Evolutionary conservation across 371 early-diverging fungal genomes (phyloP), one percentile per base, ranked within the genome.

Genomic region (Batkoa obscura): DNA sequence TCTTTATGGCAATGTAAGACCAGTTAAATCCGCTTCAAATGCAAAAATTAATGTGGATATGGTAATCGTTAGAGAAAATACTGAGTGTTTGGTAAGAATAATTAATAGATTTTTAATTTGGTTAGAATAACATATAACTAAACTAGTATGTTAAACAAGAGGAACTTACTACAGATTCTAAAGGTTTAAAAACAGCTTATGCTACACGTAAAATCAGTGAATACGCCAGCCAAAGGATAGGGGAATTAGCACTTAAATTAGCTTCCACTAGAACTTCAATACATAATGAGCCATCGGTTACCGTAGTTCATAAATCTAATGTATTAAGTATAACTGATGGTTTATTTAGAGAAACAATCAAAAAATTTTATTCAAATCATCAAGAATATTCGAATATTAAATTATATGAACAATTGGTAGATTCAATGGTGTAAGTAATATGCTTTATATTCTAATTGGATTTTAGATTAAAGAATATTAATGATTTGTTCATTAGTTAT

Each of bases 231-330:
- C 69, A 75, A 54, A 78, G 96, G 41, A 83, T 84, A 39, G 91
- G 86, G 50, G 68, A 68, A 50, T 84, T 86, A 80, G 93, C 94
- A 0, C 90, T 89, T 62, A 72, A 83, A 50, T 81, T 89, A 79
- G 93, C 92, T 2, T 68, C 85, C 49, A 75, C 78, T 53, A 81
- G 95, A 49, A 2, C 79, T 77, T 33, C 5, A 3, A 62, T 72
- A 15, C 65, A 70, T 9, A 63, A 79, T 38, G 3, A 38, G 23
- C 84, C 90, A 56, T 81, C 78, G 46, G 92, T 95, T 52, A 95
- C 96, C 1, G 81, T 90, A 57, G 87, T 92, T 38, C 96, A 95
- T 80, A 95, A 95, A 68, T 86, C 90, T 42, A 95, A 95, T 55
- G 91, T 95, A 23, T 71, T 95, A 60, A 82, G 81, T 57, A 70